These are phyloP conservation scores for Acacia concinna DNA, from an alignment of 331 rosid species.

Conservation along the genomic window DNA sequence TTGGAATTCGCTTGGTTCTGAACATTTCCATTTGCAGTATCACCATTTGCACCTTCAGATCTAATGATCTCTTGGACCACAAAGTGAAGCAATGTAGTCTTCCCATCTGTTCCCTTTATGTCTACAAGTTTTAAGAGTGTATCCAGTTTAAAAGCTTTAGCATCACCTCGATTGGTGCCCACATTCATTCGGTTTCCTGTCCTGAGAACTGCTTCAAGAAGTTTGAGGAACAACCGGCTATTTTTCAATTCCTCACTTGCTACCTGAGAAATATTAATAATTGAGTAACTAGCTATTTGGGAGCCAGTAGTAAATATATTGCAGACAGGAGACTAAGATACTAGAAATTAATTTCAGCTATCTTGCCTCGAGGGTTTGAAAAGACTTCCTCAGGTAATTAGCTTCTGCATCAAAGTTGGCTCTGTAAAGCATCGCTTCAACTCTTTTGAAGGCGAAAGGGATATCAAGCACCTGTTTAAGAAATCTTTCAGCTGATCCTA, in stretches of 20 bases:
- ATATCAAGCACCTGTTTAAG: slow-evolving; percentile 86
- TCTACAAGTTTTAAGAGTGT: slow-evolving; percentile 91
- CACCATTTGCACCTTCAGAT: slow-evolving; percentile 73
- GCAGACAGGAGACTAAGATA: slow-evolving; percentile 25
- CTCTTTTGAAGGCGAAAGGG: slow-evolving; percentile 89
- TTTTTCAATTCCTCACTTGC: slow-evolving; percentile 89
- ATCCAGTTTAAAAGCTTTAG: slow-evolving; percentile 89
- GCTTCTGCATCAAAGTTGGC: slow-evolving; percentile 95
- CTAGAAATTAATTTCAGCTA: slow-evolving; percentile 18
- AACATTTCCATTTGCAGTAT: slow-evolving; percentile 47
- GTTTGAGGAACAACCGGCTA: slow-evolving; percentile 90
- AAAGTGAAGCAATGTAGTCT: slow-evolving; percentile 92
- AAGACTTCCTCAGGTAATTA: slow-evolving; percentile 81
- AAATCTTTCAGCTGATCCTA: slow-evolving; percentile 94
- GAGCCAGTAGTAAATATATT: slow-evolving; percentile 16
- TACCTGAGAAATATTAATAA: slow-evolving; percentile 53
- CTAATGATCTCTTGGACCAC: slow-evolving; percentile 98
- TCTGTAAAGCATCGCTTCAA: slow-evolving; percentile 96
- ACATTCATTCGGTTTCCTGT: slow-evolving; percentile 99
- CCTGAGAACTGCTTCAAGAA: slow-evolving; percentile 96
- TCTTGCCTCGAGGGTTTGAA: slow-evolving; percentile 84
- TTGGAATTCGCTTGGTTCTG: slow-evolving; percentile 44
- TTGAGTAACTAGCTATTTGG: slow-evolving; percentile 22
- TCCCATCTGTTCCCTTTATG: slow-evolving; percentile 97
- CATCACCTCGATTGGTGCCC: slow-evolving; percentile 95